Conservation (phyloP, 2,329 filamentous ascomycete genomes). For the Hypoxylon sp. region DNA sequence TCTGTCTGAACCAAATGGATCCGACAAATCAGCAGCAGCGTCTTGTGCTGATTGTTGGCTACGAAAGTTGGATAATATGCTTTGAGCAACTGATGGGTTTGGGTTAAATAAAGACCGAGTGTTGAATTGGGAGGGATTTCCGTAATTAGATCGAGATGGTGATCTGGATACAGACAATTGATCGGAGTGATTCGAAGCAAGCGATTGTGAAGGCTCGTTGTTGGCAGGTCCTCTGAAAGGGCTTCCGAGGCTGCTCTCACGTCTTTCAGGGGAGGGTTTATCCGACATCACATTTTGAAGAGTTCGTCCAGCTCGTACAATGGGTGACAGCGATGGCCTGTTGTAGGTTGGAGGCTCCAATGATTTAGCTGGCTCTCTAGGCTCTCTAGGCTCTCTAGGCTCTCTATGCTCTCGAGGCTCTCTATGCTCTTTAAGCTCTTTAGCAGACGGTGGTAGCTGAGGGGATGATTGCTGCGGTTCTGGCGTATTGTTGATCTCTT, state of each 20-base stretch:
- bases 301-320: constrained; percentile 70
- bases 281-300: constrained; percentile 73
- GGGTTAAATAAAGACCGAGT: constrained; percentile 40
- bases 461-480: constrained; percentile 45
- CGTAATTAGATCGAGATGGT: constrained; percentile 44
- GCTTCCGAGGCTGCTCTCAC: constrained; percentile 68
- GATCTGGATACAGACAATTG: constrained; percentile 49
- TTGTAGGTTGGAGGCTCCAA: constrained; percentile 45
- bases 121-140: constrained; percentile 22
- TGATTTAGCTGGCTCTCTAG: constrained; percentile 42
- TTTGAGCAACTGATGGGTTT: constrained; percentile 43
- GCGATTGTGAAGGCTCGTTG: constrained; percentile 49
- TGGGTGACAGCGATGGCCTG: constrained; percentile 65
- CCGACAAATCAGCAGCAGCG: constrained; percentile 33
- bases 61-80: constrained; percentile 42
- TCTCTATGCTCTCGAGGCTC: constrained; percentile 12
- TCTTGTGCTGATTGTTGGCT: constrained; percentile 33
- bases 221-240: constrained; percentile 64
- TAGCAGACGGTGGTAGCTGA: constrained; percentile 41
- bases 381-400: constrained; percentile 21
- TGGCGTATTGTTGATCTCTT: constrained; percentile 46
- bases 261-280: constrained; percentile 68
- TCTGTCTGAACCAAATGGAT: constrained; percentile 42
- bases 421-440: constrained; percentile 36
- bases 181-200: constrained; percentile 39